Evolutionary conservation across 768 basidiomycete species (phyloP).

Genomic region (Suillus occidentalis): DNA sequence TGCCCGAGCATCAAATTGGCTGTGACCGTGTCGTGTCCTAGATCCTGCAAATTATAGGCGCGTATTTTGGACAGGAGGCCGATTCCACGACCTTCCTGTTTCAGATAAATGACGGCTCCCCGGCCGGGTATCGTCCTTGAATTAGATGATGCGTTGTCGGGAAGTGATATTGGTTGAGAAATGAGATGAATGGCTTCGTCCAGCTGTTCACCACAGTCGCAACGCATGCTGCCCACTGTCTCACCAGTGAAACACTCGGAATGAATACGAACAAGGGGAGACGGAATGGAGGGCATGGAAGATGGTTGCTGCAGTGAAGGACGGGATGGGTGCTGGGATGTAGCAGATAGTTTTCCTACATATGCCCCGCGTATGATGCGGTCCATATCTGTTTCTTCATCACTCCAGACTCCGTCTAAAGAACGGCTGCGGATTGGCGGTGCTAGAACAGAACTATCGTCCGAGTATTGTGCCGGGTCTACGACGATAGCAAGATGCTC

Average conservation of each 20-base stretch:
- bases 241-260: constrained; percentile 99
- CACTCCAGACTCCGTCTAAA: constrained; percentile 82
- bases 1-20: constrained; percentile 96
- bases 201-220: constrained; percentile 98
- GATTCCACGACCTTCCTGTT: constrained; percentile 97
- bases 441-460: constrained; percentile 34
- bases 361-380: constrained; percentile 93
- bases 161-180: constrained; percentile 60
- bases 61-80: constrained; percentile 93
- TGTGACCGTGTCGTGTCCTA: constrained; percentile 98
- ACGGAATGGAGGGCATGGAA: constrained; percentile 40
- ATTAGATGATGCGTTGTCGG: constrained; percentile 29
- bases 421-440: constrained; percentile 78
- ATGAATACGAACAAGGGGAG: constrained; percentile 92
- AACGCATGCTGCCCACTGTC: constrained; percentile 96
- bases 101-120: constrained; percentile 91
- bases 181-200: constrained; percentile 96
- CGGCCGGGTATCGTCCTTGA: constrained; percentile 66
- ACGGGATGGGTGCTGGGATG: constrained; percentile 46
- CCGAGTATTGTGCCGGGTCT: constrained; percentile 81
- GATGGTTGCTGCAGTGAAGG: constrained; percentile 22
- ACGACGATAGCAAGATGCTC: constrained; percentile 96
- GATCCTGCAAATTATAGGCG: constrained; percentile 96
- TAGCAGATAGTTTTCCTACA: constrained; percentile 73
- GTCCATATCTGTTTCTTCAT: constrained; percentile 89